These are phyloP conservation scores for Penicillium occitanis DNA, from an alignment of 2,329 filamentous ascomycete genomes.

Conservation along the genomic window DNA sequence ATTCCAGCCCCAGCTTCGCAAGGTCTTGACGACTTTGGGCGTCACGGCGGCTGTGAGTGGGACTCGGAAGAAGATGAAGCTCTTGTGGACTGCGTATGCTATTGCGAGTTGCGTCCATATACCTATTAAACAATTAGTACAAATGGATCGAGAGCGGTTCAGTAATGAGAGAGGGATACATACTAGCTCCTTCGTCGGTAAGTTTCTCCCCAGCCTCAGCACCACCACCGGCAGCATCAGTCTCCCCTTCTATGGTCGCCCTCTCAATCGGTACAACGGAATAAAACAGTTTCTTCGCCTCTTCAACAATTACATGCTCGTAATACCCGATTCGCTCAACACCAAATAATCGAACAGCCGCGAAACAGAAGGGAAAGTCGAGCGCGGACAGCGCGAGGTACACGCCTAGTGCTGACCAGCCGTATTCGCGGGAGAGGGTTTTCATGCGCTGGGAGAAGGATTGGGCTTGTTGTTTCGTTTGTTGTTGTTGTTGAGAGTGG, in stretches of 20 bases:
- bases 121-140: slow-evolving; percentile 43
- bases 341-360: slow-evolving; percentile 78
- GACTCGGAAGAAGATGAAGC: slow-evolving; percentile 93
- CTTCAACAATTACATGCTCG: slow-evolving; percentile 46
- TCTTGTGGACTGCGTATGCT: slow-evolving; percentile 97
- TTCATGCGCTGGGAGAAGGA: slow-evolving; percentile 71
- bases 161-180: slow-evolving; percentile 41
- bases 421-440: slow-evolving; percentile 87
- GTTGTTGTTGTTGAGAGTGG: not conserved
- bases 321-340: slow-evolving; percentile 75
- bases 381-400: slow-evolving; percentile 79
- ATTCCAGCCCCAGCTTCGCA: slow-evolving; percentile 89
- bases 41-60: slow-evolving; percentile 86
- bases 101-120: slow-evolving; percentile 84
- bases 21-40: slow-evolving; percentile 87
- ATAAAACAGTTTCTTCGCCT: slow-evolving; percentile 30
- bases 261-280: slow-evolving; percentile 24
- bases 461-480: slow-evolving; percentile 32
- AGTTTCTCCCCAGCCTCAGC: slow-evolving; percentile 63
- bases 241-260: slow-evolving; percentile 19
- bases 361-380: slow-evolving; percentile 94
- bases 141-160: slow-evolving; percentile 1
- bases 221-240: slow-evolving; percentile 48
- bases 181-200: slow-evolving; percentile 69
- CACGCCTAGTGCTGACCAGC: slow-evolving; percentile 89